Conservation (phyloP, 2,329 filamentous ascomycete species). For the Aspergillus cejpii region DNA sequence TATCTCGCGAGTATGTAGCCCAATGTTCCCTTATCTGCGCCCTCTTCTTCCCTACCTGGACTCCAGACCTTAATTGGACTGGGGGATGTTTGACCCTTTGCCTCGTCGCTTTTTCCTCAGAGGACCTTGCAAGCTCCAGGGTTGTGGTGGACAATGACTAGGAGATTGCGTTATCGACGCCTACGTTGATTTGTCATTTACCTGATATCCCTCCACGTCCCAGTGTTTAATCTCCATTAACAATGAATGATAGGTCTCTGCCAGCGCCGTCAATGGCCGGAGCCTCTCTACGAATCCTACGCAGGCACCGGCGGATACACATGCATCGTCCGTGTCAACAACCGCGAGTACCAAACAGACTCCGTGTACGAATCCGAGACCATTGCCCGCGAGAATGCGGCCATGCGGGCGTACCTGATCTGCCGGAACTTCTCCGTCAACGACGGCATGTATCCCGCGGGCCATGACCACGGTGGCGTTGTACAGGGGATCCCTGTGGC, state of each 20-base stretch:
- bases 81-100: neutral
- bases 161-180: neutral
- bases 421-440: slow-evolving; percentile 97
- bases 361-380: slow-evolving; percentile 72
- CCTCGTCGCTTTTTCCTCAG: neutral
- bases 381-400: slow-evolving; percentile 84
- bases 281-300: slow-evolving; percentile 82
- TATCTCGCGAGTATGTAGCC: slow-evolving; percentile 65
- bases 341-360: slow-evolving; percentile 91
- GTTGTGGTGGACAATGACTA: neutral
- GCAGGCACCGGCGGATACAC: slow-evolving; percentile 68
- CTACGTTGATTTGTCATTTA: neutral
- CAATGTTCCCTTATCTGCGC: slow-evolving; percentile 14
- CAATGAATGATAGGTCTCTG: slow-evolving; percentile 65
- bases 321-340: slow-evolving; percentile 90
- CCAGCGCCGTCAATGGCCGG: slow-evolving; percentile 86
- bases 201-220: neutral
- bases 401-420: slow-evolving; percentile 94
- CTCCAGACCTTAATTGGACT: neutral
- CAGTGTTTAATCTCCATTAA: slow-evolving; percentile 30
- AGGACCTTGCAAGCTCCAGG: neutral
- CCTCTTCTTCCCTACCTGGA: slow-evolving; percentile 2
- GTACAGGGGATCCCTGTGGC: slow-evolving; percentile 58
- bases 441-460: slow-evolving; percentile 71
- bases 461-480: slow-evolving; percentile 48